These are phyloP conservation scores for Microsporum canis DNA, from an alignment of 2,329 filamentous ascomycete species.

Conservation along the genomic window DNA sequence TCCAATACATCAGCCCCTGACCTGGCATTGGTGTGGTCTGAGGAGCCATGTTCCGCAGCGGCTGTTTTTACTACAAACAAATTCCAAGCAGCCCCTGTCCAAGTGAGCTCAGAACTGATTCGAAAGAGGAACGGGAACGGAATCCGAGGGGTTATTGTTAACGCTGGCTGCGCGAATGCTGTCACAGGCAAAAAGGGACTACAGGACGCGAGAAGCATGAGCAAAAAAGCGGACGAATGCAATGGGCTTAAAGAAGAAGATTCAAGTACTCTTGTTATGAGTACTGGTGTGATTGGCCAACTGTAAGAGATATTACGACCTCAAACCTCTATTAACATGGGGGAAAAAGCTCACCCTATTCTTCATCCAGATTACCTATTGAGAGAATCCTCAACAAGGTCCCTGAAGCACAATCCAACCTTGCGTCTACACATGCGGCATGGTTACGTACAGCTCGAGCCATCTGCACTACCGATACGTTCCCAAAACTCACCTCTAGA, in stretches of 20 bases:
- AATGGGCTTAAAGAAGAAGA: constrained; percentile 37
- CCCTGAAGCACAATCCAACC: constrained; percentile 58
- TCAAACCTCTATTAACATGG: not conserved
- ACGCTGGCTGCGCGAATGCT: constrained; percentile 93
- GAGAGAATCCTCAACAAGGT: constrained; percentile 78
- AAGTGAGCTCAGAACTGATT: constrained; percentile 65
- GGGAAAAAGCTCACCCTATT: constrained; percentile 1
- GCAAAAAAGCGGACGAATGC: constrained; percentile 59
- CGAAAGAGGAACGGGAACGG: constrained; percentile 55
- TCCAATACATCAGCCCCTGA: constrained; percentile 87
- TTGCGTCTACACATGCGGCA: constrained; percentile 66
- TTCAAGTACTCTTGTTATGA: constrained; percentile 82
- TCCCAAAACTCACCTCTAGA: constrained; percentile 84
- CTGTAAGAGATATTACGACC: constrained; percentile 41
- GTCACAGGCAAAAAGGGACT: constrained; percentile 85
- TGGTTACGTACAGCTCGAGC: constrained; percentile 81
- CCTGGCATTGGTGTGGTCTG: constrained; percentile 76
- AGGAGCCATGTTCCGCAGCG: constrained; percentile 71
- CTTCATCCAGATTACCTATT: constrained; percentile 59
- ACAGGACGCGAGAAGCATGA: constrained; percentile 82
- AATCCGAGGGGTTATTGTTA: constrained; percentile 74
- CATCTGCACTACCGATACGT: constrained; percentile 97
- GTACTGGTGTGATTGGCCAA: constrained; percentile 94
- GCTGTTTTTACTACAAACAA: constrained; percentile 97
- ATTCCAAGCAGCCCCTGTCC: constrained; percentile 93